Conservation (phyloP, 2,329 filamentous ascomycete species). For the Colletotrichum neosansevieriae region DNA sequence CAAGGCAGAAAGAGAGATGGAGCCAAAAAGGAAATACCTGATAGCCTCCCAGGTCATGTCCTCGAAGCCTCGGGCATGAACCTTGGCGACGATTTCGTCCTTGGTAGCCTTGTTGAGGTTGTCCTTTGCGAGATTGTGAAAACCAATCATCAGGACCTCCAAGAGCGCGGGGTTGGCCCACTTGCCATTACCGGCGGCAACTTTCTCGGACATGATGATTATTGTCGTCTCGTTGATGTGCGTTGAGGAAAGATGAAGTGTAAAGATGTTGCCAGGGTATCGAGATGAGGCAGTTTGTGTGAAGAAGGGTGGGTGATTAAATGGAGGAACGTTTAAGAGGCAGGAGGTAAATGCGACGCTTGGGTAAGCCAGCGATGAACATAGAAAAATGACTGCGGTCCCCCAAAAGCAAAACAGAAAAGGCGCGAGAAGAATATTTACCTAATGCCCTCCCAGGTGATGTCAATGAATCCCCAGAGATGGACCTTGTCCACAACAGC, state of each 20-base stretch:
- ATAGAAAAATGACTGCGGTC: background rate
- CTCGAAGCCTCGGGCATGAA: constrained; percentile 48
- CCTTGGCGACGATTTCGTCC: constrained; percentile 47
- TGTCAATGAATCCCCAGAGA: constrained; percentile 46
- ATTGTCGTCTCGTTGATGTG: background rate
- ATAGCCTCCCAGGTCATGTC: constrained; percentile 55
- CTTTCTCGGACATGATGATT: constrained; percentile 16
- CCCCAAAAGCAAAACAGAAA: background rate
- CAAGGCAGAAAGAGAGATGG: background rate
- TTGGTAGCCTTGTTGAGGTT: constrained; percentile 47
- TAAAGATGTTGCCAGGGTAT: too few relatives aligned
- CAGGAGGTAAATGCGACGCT: too few relatives aligned
- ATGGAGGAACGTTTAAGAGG: too few relatives aligned
- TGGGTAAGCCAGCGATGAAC: background rate
- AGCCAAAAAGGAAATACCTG: too few relatives aligned
- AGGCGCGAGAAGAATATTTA: constrained; percentile 45
- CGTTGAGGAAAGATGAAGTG: too few relatives aligned
- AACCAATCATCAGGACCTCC: constrained; percentile 49
- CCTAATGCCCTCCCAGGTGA: constrained; percentile 61
- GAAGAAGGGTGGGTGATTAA: too few relatives aligned
- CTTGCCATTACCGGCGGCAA: constrained; percentile 26
- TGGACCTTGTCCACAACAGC: constrained; percentile 50
- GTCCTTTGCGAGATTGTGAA: constrained; percentile 46
- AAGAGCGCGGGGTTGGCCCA: constrained; percentile 53
- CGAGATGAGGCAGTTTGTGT: too few relatives aligned